Evolutionary conservation across 2,329 filamentous ascomycete species (phyloP), one percentile per base, ranked within the genome.

Genomic region (Cephalotrichum gorgonifer): DNA sequence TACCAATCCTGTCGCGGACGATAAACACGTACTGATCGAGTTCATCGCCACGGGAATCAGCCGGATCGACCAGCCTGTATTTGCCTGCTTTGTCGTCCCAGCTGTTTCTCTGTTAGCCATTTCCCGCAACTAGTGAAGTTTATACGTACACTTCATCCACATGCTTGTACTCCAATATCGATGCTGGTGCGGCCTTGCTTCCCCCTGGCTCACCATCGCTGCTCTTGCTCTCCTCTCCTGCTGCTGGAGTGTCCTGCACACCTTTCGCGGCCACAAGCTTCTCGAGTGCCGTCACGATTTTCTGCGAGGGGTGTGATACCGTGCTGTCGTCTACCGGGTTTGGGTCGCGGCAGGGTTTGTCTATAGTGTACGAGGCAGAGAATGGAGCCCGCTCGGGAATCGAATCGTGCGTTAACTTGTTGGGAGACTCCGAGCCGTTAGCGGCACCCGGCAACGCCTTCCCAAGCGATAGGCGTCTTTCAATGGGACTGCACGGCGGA

Each of bases 71-170:
- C 22, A 44, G 23, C 25, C n/a, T 44, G 27, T 44, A 44, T 25
- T 28, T 44, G 20, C 42, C 42, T n/a, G 42, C 42, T 28, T 44
- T 44, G 7, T 44, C 26, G 20, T 44, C 26, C 43, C n/a, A 44
- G 43, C 43, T 44, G n/a, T 30, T 44, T 30, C 20, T 30, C 5
- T 44, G 6, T 44, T 20, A 44, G 43, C 23, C 20, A 23, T 23
- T 5, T 44, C 28, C 25, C 12, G 20, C 3, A 20, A 44, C 9
- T 17, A 30, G 26, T 9, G 14, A n/a, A 31, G 26, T 44, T 22
- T 30, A 30, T 44, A 44, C 25, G 11, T 44, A 44, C n/a, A 44
- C 42, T 44, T 44, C 5, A 44, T 44, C 42, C 11, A 44, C 25
- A 27, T 30, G 42, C 42, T 30, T 44, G 17, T 44, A 44, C 27